Conservation (phyloP, 768 basidiomycete species). For the Boletus subparvulus region DNA sequence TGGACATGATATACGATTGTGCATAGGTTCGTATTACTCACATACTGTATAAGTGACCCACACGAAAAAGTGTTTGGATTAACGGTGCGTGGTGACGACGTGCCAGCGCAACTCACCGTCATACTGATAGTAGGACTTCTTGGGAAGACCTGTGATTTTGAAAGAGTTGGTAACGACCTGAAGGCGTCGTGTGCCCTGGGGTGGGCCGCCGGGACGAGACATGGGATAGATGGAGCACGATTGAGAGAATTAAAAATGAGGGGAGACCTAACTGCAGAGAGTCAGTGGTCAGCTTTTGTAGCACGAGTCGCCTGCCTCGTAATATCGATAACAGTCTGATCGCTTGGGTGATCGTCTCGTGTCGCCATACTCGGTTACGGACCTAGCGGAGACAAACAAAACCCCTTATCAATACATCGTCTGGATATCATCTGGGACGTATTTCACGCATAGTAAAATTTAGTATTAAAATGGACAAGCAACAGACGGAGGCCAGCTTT, state of each 20-base stretch:
- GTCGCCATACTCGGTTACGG: not conserved
- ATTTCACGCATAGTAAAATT: not conserved
- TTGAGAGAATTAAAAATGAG: not conserved
- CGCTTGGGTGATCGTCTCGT: not conserved
- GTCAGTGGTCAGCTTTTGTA: slow-evolving; percentile 6
- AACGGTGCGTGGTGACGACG: slow-evolving; percentile 1
- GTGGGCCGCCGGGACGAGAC: slow-evolving; percentile 21
- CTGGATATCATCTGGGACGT: too few species aligned
- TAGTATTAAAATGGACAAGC: slow-evolving; percentile 27
- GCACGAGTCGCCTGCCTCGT: not conserved
- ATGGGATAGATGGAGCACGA: slow-evolving; percentile 14
- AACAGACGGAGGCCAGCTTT: slow-evolving; percentile 25
- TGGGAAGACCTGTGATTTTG: slow-evolving; percentile 29
- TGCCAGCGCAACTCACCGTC: slow-evolving; percentile 27
- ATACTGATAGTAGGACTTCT: slow-evolving; percentile 30
- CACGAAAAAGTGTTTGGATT: slow-evolving; percentile 5
- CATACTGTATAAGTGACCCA: slow-evolving; percentile 21
- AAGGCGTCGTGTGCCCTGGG: slow-evolving; percentile 15
- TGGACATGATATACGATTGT: not conserved
- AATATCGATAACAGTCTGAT: slow-evolving; percentile 23
- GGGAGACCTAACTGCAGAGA: not conserved
- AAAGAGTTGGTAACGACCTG: slow-evolving; percentile 37
- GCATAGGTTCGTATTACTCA: slow-evolving; percentile 14
- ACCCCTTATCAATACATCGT: not conserved
- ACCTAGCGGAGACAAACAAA: not conserved